Conservation (phyloP, 2,329 filamentous ascomycete species). For the Stemphylium lycopersici region DNA sequence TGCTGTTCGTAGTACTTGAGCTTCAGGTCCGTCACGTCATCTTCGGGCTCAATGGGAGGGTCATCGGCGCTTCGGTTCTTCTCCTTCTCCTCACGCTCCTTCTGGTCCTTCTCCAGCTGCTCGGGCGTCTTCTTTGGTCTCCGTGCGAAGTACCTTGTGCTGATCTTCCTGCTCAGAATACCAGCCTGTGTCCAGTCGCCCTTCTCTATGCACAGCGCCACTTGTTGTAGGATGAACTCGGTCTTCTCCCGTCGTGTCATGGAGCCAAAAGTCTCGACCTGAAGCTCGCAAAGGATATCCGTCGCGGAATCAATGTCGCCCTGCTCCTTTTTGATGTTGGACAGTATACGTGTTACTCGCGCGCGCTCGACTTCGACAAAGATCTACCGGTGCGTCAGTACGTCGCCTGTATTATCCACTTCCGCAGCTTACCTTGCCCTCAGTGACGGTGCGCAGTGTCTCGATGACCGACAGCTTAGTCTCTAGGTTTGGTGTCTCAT, state of each 20-base stretch:
- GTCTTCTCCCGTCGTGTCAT: slow-evolving; percentile 98
- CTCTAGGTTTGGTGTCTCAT: slow-evolving; percentile 81
- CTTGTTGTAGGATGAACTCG: slow-evolving; percentile 96
- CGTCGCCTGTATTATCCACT: not conserved
- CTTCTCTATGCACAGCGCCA: slow-evolving; percentile 91
- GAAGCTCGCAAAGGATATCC: slow-evolving; percentile 93
- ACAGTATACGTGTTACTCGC: slow-evolving; percentile 91
- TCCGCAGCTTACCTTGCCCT: slow-evolving; percentile 74
- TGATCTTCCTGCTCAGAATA: slow-evolving; percentile 95
- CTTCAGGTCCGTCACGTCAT: slow-evolving; percentile 96
- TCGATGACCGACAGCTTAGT: slow-evolving; percentile 94
- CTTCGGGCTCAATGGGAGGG: slow-evolving; percentile 74
- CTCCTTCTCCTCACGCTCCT: slow-evolving; percentile 84
- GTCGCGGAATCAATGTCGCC: slow-evolving; percentile 88
- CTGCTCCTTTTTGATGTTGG: slow-evolving; percentile 96
- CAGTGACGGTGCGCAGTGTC: slow-evolving; percentile 91
- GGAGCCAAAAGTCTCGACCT: slow-evolving; percentile 98
- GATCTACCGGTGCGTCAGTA: slow-evolving; percentile 64
- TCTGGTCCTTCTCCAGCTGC: slow-evolving; percentile 87
- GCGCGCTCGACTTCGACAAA: slow-evolving; percentile 99
- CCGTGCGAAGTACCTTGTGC: slow-evolving; percentile 86
- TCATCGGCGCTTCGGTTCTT: slow-evolving; percentile 79
- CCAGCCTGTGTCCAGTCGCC: slow-evolving; percentile 95
- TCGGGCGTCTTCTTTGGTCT: slow-evolving; percentile 90
- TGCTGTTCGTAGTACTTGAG: slow-evolving; percentile 97